Base-by-base conservation (phyloP, 768 basidiomycete genomes). In the Pleurotus tuoliensis region DNA sequence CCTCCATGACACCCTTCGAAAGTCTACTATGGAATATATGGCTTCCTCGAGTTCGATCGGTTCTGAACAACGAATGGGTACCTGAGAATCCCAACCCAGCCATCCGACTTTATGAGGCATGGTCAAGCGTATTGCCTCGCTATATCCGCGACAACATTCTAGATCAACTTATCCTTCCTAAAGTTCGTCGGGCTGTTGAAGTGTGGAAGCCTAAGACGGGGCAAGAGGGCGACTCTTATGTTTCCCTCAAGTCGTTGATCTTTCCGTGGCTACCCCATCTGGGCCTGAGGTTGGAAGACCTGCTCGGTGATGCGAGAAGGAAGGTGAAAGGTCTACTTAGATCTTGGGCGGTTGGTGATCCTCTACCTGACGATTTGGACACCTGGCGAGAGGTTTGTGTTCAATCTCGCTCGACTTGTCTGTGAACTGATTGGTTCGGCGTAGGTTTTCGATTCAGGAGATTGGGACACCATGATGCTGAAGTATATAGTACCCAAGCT, bases 231-330 rank as follows among this genome's bases (percentile, higher is more conserved):
- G 37, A 52, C 38, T 41, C 51, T 4, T 39, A 52, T 40, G 78
- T 82, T 0, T 71, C 91, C 0, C 70, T 98, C 48, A 91, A 89
- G 47, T 76, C 82, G 1, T 79, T 99, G 47, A 85, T 99, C 1
- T 96, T 98, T 69, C 97, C 97, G 7, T 99, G 97, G 97, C 72
- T 99, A 46, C 93, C 94, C 4, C 81, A 94, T 64, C 81, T 96
- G 3, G 95, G 92, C 3, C 70, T 89, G 30, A 75, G 94, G 52
- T 72, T 93, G 59, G 94, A 98, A 50, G 86, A 86, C 22, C 75
- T 98, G n/a, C 70, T 98, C 9, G 90, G 85, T 11, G 93, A 96
- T 59, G 90, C 94, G 12, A 85, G 85, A 64, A 79, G 96, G 63
- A 92, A 95, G 66, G 77, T 98, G 56, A 90, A 92, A 71, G 81